These are phyloP conservation scores for Suillus tomentosus DNA, from an alignment of 768 basidiomycete species.

Conservation along the genomic window DNA sequence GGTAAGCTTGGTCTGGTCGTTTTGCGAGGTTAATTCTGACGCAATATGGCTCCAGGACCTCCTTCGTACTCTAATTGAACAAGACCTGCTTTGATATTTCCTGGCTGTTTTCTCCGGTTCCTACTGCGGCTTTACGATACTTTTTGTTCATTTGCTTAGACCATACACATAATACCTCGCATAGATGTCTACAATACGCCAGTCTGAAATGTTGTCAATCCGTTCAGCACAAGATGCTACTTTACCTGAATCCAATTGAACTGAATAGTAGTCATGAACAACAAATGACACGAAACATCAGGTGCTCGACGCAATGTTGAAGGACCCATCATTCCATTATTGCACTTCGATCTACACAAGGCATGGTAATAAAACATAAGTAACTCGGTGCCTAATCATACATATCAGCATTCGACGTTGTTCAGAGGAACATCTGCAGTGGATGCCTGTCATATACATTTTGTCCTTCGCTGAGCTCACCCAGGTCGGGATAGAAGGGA, in stretches of 20 bases:
- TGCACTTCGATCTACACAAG: conserved; percentile 2
- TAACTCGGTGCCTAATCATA: conserved; percentile 10
- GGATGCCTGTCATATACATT: conserved; percentile 87
- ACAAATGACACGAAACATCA: background rate
- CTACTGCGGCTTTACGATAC: conserved; percentile 1
- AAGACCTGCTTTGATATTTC: background rate
- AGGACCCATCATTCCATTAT: conserved; percentile 6
- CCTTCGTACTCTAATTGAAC: conserved; percentile 40
- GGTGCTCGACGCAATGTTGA: background rate
- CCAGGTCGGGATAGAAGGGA: conserved; percentile 91
- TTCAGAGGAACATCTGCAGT: conserved; percentile 79
- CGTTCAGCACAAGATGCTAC: background rate
- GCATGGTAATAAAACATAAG: conserved; percentile 7
- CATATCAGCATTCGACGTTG: background rate
- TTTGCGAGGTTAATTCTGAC: background rate
- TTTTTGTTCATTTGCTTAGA: background rate
- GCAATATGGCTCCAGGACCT: conserved; percentile 33
- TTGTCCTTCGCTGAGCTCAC: conserved; percentile 88
- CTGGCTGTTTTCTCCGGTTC: background rate
- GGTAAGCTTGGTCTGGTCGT: conserved; percentile 43
- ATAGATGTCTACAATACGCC: conserved; percentile 1
- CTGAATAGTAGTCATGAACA: background rate
- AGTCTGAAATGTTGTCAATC: conserved; percentile 1
- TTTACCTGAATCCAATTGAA: background rate
- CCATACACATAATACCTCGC: background rate